phyloP scores from a whole-genome alignment of 441 rosid species.

The Biscutella auriculata region DNA sequence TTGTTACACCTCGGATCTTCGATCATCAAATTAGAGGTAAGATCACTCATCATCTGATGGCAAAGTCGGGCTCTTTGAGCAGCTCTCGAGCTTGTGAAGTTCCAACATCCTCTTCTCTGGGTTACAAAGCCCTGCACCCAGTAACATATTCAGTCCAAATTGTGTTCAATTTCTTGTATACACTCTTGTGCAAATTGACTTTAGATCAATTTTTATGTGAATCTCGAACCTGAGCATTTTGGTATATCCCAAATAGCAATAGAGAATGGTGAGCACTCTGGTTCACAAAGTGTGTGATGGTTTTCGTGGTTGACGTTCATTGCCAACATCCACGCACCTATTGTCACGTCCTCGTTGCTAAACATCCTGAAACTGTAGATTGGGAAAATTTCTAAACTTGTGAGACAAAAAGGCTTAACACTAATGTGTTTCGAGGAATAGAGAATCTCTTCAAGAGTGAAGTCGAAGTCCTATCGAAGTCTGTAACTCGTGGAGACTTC shows the following conservation, averaged over 20 bases:
- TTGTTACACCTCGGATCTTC: slow-evolving; percentile 7
- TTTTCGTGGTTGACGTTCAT: slow-evolving; percentile 92
- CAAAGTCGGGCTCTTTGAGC: slow-evolving; percentile 67
- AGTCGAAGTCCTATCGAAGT: neutral
- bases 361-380: slow-evolving; percentile 77
- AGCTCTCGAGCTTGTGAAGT: slow-evolving; percentile 62
- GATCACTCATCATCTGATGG: slow-evolving; percentile 40
- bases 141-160: neutral
- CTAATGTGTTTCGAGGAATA: neutral
- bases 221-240: slow-evolving; percentile 58
- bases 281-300: slow-evolving; percentile 47
- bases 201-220: neutral
- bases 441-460: neutral
- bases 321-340: slow-evolving; percentile 96
- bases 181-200: neutral
- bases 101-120: slow-evolving; percentile 70
- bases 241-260: slow-evolving; percentile 94
- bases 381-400: slow-evolving; percentile 6
- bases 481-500: neutral
- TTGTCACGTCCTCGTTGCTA: slow-evolving; percentile 92
- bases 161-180: slow-evolving; percentile 1
- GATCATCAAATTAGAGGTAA: neutral
- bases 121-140: slow-evolving; percentile 56
- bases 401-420: neutral
- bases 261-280: slow-evolving; percentile 54